Percentiles rank a stretch among this genome's conserved stretches.
Evolutionary conservation across 192 early-diverging fungal species (phyloP).

Genomic region (Polychytrium aggregatum): DNA sequence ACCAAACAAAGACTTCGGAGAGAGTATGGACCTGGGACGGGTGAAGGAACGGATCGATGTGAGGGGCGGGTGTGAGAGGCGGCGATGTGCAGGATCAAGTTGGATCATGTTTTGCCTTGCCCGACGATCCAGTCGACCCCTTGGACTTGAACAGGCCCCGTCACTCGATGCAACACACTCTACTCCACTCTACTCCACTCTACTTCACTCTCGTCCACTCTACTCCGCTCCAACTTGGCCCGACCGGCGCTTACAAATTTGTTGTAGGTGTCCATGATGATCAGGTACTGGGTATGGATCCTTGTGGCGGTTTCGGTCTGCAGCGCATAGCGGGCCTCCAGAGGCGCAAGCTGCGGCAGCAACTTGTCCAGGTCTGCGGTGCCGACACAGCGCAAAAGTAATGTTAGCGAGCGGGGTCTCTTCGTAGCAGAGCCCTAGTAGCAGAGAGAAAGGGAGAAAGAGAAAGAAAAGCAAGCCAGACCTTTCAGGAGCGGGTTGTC

Average conservation of each 20-base stretch:
- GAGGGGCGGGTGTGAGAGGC: not conserved
- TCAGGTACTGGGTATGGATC: not conserved
- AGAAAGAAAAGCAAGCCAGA: not conserved
- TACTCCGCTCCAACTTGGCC: no score
- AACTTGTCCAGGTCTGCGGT: slow-evolving; percentile 2
- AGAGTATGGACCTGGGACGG: slow-evolving; percentile 3
- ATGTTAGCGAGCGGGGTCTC: not conserved
- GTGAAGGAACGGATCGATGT: no score
- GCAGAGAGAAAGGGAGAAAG: no score
- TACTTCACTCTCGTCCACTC: no score
- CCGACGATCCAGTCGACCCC: no score
- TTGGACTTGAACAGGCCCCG: no score
- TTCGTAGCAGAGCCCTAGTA: not conserved
- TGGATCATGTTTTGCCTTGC: no score
- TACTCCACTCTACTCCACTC: no score
- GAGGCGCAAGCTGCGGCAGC: not conserved
- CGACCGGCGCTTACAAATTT: not conserved
- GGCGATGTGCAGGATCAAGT: not conserved
- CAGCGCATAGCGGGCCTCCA: slow-evolving; percentile 1
- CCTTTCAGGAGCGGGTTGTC: slow-evolving; percentile 11
- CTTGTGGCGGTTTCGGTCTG: not conserved
- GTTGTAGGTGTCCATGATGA: slow-evolving; percentile 4
- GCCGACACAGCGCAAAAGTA: not conserved
- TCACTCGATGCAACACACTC: no score
- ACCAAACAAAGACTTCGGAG: slow-evolving; percentile 13